A percentile compares a stretch with the other conserved stretches of the same genome.
These are phyloP conservation scores for Nasturtium officinale DNA, from an alignment of 345 rosid genomes.

Conservation along the genomic window DNA sequence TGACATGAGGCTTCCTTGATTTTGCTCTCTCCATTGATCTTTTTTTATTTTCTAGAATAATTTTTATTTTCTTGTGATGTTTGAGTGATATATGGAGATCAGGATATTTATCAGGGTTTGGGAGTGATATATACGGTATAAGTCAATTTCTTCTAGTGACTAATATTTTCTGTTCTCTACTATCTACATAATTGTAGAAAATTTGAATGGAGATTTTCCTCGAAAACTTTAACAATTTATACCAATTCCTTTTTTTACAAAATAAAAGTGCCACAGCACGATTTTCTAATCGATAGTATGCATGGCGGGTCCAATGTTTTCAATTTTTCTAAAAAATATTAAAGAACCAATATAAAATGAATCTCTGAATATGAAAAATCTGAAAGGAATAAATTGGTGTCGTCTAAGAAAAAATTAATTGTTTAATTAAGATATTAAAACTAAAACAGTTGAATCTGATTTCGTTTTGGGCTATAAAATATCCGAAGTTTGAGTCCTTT, in stretches of 20 bases:
- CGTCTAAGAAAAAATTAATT: not conserved
- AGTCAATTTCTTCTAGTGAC: not conserved
- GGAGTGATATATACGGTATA: not conserved
- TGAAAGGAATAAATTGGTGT: not conserved
- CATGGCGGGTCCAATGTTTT: not conserved
- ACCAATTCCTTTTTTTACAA: not conserved
- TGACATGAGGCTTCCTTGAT: slow-evolving; percentile 48
- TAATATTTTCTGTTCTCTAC: not conserved
- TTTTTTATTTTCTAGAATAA: not conserved
- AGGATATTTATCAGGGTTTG: slow-evolving; percentile 7
- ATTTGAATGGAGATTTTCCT: not conserved
- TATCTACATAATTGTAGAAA: not conserved
- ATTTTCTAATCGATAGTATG: not conserved
- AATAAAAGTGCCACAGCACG: not conserved
- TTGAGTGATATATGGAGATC: slow-evolving; percentile 13
- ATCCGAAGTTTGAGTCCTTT: not conserved
- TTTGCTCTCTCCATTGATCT: slow-evolving; percentile 32
- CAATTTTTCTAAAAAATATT: not conserved
- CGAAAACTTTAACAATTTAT: not conserved
- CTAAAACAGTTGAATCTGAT: not conserved
- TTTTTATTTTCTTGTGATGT: slow-evolving; percentile 5
- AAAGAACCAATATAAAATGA: no score
- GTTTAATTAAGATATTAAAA: not conserved
- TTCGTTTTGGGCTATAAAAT: not conserved
- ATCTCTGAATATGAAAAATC: not conserved